These are phyloP conservation scores for Podaxis sp. DNA, from an alignment of 768 basidiomycete genomes.

Conservation along the genomic window DNA sequence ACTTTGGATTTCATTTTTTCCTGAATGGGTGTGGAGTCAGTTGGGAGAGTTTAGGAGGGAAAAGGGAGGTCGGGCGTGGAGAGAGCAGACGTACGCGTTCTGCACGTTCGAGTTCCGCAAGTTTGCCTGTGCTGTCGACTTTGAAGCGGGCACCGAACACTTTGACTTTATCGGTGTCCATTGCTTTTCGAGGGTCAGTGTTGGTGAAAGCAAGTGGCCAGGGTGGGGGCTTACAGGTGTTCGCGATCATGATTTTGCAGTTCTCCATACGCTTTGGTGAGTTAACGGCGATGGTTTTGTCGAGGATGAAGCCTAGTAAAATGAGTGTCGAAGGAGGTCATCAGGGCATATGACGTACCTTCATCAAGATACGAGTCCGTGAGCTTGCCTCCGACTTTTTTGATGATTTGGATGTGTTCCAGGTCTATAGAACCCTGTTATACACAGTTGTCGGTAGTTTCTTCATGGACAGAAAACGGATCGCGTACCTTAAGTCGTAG, in stretches of 20 bases:
- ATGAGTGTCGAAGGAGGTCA: not conserved
- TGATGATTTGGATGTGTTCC: constrained; percentile 99
- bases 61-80: not conserved
- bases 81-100: constrained; percentile 62
- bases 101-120: constrained; percentile 96
- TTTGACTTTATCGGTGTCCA: constrained; percentile 99
- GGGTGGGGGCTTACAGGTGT: constrained; percentile 73
- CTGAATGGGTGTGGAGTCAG: constrained; percentile 35
- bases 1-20: constrained; percentile 99
- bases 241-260: constrained; percentile 94
- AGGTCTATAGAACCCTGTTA: constrained; percentile 89
- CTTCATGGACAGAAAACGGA: not conserved
- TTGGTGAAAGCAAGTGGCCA: not conserved
- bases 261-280: constrained; percentile 95
- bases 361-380: constrained; percentile 98
- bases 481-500: constrained; percentile 74
- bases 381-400: constrained; percentile 98
- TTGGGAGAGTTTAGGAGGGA: not conserved
- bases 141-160: constrained; percentile 96
- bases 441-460: not conserved
- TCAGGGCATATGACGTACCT: constrained; percentile 43
- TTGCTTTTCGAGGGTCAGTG: constrained; percentile 52
- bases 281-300: constrained; percentile 93
- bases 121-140: constrained; percentile 94
- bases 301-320: constrained; percentile 86